phyloP scores from a whole-genome alignment of 768 basidiomycete species.

The Naganishia randhawae region DNA sequence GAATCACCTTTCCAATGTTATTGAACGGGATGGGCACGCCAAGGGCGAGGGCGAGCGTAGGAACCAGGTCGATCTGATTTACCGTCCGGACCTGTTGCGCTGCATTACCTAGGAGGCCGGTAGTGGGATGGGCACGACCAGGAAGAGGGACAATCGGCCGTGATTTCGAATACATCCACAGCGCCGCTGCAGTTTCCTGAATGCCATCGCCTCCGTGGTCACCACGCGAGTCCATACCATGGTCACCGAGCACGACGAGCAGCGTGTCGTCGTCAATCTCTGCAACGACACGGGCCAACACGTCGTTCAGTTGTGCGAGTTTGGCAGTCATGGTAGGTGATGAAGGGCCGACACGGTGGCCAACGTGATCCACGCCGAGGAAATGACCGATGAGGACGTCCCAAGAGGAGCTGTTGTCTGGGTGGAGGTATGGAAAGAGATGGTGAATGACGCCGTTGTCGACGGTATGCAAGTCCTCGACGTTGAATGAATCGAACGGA shows the following conservation, averaged over 20 bases:
- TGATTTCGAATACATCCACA: conserved; percentile 91
- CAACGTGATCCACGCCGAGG: conserved; percentile 93
- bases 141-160: conserved; percentile 37
- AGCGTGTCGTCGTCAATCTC: conserved; percentile 74
- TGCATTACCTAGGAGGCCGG: background rate
- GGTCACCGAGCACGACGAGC: conserved; percentile 86
- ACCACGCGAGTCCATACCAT: conserved; percentile 91
- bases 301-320: conserved; percentile 78
- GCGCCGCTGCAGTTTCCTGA: conserved; percentile 74
- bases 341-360: conserved; percentile 87
- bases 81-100: conserved; percentile 49
- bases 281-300: conserved; percentile 69
- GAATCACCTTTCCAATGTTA: conserved; percentile 85
- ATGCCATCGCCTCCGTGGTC: conserved; percentile 91
- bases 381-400: conserved; percentile 88
- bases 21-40: conserved; percentile 94
- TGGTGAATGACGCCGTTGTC: conserved; percentile 83
- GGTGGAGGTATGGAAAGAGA: conserved; percentile 68
- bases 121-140: background rate
- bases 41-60: conserved; percentile 79
- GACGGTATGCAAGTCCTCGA: conserved; percentile 94
- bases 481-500: conserved; percentile 95
- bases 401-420: conserved; percentile 57
- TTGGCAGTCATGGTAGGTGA: conserved; percentile 81
- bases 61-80: conserved; percentile 90